Conservation (phyloP, 2,329 filamentous ascomycete species). For the Nannizzia gypsea region DNA sequence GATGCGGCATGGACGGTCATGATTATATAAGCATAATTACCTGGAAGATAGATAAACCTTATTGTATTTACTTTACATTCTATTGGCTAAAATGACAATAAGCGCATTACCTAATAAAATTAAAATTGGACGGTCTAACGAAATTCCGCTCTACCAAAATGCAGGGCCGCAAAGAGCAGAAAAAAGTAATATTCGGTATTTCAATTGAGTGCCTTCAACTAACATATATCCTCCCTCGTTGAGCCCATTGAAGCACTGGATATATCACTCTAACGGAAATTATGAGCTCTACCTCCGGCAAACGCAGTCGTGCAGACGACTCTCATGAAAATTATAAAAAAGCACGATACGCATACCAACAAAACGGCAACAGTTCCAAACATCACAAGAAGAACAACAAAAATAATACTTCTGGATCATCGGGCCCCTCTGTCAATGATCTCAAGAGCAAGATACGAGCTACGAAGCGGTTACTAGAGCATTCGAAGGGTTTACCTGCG, state of each 20-base stretch:
- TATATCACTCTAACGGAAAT: not conserved
- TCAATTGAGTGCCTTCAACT: not conserved
- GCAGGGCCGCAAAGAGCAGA: not conserved
- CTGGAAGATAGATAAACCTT: no score
- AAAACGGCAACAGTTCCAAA: not conserved
- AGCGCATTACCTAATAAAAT: no score
- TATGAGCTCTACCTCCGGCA: not conserved
- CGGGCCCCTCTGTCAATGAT: slow-evolving; percentile 33
- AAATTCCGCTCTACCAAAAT: not conserved
- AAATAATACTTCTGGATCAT: not conserved
- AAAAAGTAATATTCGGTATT: not conserved
- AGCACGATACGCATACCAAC: slow-evolving; percentile 4
- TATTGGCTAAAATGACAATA: no score
- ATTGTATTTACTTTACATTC: no score
- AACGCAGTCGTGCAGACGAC: not conserved
- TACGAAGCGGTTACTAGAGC: slow-evolving; percentile 42
- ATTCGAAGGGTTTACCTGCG: slow-evolving; percentile 35
- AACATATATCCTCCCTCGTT: not conserved
- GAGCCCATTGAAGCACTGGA: not conserved
- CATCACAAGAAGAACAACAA: not conserved
- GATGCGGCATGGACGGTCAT: no score
- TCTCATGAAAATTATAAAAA: slow-evolving; percentile 4
- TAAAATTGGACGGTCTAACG: not conserved
- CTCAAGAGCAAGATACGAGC: slow-evolving; percentile 47
- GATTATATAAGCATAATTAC: no score